phyloP scores from a whole-genome alignment of 192 early-diverging fungal genomes.

The Podila clonocystis region DNA sequence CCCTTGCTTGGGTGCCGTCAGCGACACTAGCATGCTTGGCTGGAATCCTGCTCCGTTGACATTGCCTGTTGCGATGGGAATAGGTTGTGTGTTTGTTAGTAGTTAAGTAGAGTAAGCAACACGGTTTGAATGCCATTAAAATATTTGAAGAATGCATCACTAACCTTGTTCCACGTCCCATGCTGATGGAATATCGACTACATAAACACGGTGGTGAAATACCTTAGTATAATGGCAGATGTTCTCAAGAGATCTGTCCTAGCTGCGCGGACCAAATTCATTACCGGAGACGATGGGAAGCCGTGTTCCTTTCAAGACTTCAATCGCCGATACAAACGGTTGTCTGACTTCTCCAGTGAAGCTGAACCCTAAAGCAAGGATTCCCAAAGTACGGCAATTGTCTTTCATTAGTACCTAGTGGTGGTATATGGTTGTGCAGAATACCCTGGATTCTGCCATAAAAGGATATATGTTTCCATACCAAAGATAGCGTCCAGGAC shows the following conservation, averaged over 20 bases:
- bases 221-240: neutral
- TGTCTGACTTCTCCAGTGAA: slow-evolving; percentile 81
- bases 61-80: slow-evolving; percentile 47
- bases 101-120: neutral
- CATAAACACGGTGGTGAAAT: slow-evolving; percentile 44
- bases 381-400: no score
- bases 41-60: slow-evolving; percentile 59
- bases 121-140: neutral
- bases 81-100: neutral
- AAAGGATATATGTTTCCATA: slow-evolving; percentile 25
- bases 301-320: slow-evolving; percentile 45
- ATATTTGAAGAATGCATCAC: neutral
- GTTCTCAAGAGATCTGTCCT: neutral
- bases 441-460: no score
- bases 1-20: slow-evolving; percentile 92
- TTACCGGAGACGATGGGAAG: slow-evolving; percentile 38
- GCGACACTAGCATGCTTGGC: slow-evolving; percentile 88
- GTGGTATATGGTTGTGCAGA: no score
- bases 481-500: slow-evolving; percentile 93
- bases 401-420: no score
- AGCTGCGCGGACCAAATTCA: neutral
- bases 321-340: slow-evolving; percentile 77
- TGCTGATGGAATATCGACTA: slow-evolving; percentile 94
- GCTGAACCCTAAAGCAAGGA: slow-evolving; percentile 73
- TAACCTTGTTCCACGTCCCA: slow-evolving; percentile 94